Conservation (phyloP, 768 basidiomycete genomes). For the Hemileccinum rubropunctum region DNA sequence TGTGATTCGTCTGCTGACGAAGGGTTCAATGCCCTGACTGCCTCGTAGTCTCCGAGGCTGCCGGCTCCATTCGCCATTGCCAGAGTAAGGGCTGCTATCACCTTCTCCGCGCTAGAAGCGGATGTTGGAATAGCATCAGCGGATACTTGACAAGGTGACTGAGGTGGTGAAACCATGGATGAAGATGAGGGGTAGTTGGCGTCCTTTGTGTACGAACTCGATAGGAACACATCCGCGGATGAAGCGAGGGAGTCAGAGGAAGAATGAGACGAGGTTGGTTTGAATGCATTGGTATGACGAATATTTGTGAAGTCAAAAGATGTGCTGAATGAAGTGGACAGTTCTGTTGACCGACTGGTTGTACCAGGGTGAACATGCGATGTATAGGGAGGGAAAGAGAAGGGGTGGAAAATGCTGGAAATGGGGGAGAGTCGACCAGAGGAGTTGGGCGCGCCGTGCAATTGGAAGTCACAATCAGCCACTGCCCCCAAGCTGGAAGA, state of each 20-base stretch:
- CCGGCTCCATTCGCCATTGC: slow-evolving; percentile 66
- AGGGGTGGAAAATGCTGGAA: slow-evolving; percentile 18
- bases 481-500: slow-evolving; percentile 45
- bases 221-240: slow-evolving; percentile 4
- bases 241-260: slow-evolving; percentile 17
- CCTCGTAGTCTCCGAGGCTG: slow-evolving; percentile 54
- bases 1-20: slow-evolving; percentile 40
- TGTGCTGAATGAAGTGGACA: slow-evolving; percentile 22
- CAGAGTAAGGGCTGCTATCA: slow-evolving; percentile 54
- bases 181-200: slow-evolving; percentile 7
- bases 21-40: slow-evolving; percentile 40
- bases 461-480: slow-evolving; percentile 34
- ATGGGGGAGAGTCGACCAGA: slow-evolving; percentile 25
- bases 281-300: slow-evolving; percentile 29
- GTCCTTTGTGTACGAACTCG: slow-evolving; percentile 4
- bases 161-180: slow-evolving; percentile 9
- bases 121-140: slow-evolving; percentile 11
- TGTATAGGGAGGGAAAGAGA: slow-evolving; percentile 10
- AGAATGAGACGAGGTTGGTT: slow-evolving; percentile 16
- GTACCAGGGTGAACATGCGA: slow-evolving; percentile 12
- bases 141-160: slow-evolving; percentile 11
- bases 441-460: slow-evolving; percentile 6
- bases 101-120: slow-evolving; percentile 54
- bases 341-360: slow-evolving; percentile 13
- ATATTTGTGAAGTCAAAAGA: slow-evolving; percentile 24